Percentiles rank a stretch among this genome's conserved stretches.
These are phyloP conservation scores for Claviceps sorghi DNA, from an alignment of 2,329 filamentous ascomycete species.

Conservation along the genomic window DNA sequence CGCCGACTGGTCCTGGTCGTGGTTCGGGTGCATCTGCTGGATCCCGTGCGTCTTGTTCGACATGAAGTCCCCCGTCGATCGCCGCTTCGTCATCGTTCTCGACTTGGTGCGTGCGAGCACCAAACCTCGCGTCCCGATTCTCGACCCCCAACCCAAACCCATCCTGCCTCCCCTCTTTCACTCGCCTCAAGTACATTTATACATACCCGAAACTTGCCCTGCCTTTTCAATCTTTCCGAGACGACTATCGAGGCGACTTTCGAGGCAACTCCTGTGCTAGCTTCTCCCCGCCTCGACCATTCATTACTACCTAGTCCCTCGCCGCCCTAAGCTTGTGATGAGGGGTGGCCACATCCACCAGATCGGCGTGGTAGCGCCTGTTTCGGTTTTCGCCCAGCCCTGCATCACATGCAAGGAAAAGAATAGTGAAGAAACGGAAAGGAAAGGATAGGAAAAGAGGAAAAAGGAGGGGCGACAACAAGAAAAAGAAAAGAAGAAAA, in stretches of 20 bases:
- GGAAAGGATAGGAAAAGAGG: neutral
- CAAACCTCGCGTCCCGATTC: no score
- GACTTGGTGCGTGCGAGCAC: neutral
- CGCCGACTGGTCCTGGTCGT: neutral
- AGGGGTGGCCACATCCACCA: neutral
- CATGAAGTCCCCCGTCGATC: neutral
- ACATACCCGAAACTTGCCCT: neutral
- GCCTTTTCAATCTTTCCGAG: neutral
- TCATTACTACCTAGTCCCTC: neutral
- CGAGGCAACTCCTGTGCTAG: neutral
- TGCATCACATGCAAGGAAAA: neutral
- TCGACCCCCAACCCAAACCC: neutral
- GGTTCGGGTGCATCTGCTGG: neutral
- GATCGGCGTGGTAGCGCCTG: conserved; percentile 3
- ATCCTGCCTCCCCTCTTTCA: no score
- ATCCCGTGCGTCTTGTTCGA: neutral
- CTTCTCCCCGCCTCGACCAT: neutral
- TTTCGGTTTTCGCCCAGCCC: neutral
- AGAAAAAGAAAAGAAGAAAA: neutral
- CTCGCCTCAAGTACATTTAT: neutral
- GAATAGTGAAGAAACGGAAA: neutral
- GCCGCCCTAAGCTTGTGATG: conserved; percentile 4
- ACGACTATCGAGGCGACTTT: neutral
- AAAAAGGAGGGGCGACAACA: no score
- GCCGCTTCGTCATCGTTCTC: neutral